Percentiles rank a stretch among this genome's conserved stretches.
phyloP scores from a whole-genome alignment of 371 early-diverging fungal species.

The Apophysomyces elegans region DNA sequence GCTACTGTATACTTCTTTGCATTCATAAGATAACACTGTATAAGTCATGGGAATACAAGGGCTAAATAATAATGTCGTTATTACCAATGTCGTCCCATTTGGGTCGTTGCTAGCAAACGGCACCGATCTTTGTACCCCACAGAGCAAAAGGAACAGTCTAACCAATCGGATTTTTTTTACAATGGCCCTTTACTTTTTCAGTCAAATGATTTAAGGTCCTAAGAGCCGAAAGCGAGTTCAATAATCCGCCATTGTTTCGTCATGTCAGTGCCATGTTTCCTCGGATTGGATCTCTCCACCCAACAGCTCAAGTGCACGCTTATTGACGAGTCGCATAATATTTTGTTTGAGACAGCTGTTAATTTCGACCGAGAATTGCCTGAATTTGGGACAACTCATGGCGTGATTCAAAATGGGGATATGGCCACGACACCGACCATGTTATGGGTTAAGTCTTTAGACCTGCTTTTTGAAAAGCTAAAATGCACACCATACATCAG shows the following conservation, averaged over 20 bases:
- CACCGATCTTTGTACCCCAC: too few relatives aligned
- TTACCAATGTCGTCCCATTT: too few relatives aligned
- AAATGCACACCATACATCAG: slow-evolving; percentile 25
- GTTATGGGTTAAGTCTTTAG: slow-evolving; percentile 84
- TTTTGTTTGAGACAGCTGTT: slow-evolving; percentile 54
- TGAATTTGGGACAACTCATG: slow-evolving; percentile 55
- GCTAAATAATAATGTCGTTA: too few relatives aligned
- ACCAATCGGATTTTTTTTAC: too few relatives aligned
- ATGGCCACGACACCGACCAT: slow-evolving; percentile 69
- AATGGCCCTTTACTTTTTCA: too few relatives aligned
- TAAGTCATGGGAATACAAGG: too few relatives aligned
- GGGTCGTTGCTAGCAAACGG: too few relatives aligned
- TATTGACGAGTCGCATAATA: slow-evolving; percentile 38
- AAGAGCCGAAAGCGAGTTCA: too few relatives aligned
- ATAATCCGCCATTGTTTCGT: neutral
- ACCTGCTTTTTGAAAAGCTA: slow-evolving; percentile 58
- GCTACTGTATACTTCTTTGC: too few relatives aligned
- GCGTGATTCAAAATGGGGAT: slow-evolving; percentile 51
- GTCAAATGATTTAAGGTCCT: too few relatives aligned
- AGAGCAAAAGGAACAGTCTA: too few relatives aligned
- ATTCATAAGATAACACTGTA: too few relatives aligned
- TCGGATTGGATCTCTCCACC: slow-evolving; percentile 80
- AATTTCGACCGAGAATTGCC: slow-evolving; percentile 66
- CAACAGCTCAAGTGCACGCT: slow-evolving; percentile 78
- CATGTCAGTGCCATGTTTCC: slow-evolving; percentile 28